Base-by-base conservation (phyloP, 2,329 filamentous ascomycete genomes). In the Saccharata proteae region DNA sequence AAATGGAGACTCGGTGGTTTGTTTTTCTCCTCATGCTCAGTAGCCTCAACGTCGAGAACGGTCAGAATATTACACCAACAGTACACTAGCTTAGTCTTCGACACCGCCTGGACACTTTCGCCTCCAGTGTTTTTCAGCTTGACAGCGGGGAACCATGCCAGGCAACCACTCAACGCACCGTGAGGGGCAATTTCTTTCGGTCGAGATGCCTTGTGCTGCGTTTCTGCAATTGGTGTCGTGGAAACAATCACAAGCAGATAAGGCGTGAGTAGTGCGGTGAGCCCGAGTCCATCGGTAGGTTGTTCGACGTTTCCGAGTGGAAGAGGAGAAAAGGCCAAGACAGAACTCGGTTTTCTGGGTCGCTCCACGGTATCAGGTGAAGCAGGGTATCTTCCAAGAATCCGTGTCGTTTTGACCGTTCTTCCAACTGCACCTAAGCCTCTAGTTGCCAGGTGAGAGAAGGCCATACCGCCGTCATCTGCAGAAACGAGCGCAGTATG, bases 61-160 rank as follows among this genome's bases (percentile, higher is more conserved):
- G 86, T 96, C 41, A 98, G 61, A n/a, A 96, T 75, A 47, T 96
- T 96, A 2, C 90, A 96, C 90, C 90, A 98, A 55, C 86, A 94
- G 59, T 98, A 98, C 1, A 83, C 88, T 12, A 98, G 69, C 54
- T 98, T 96, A 21, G 79, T 80, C 47, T 77, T 79, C 12, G 82
- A 86, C 7, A 77, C 67, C 6, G 76, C 71, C 44, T 75, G 79
- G 4, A 74, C 75, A 1, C 71, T 74, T 27, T 71, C 66, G 2
- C 71, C 62, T 39, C 84, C 77, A 7, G 74, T 70, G 11, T 74
- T 71, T 54, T 96, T 96, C 25, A 98, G 64, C 48, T 82, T 90
- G 26, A 98, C 90, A 2, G 86, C 85, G 2, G 90, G 90, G 50
- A 98, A 98, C 90, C 90, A 98, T 19, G 90, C 85, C 29, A 98